These are phyloP conservation scores for Calonectria crousiana DNA, from an alignment of 2,329 filamentous ascomycete species.

Conservation along the genomic window DNA sequence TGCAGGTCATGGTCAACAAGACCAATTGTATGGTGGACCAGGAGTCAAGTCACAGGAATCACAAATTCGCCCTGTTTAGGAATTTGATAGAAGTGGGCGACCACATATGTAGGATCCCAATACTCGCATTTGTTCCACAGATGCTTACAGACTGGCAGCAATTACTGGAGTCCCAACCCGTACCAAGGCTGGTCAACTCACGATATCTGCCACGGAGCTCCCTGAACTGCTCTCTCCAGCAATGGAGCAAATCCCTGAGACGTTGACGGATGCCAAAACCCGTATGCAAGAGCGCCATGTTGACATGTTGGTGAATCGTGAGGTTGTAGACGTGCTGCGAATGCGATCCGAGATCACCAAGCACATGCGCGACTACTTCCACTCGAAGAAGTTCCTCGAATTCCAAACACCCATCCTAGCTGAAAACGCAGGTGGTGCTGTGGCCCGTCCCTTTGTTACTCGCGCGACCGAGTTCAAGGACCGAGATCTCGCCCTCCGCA, in stretches of 20 bases:
- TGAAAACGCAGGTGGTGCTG: slow-evolving; percentile 85
- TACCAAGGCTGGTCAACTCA: slow-evolving; percentile 81
- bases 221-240: slow-evolving; percentile 82
- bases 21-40: slow-evolving; percentile 57
- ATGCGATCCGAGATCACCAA: slow-evolving; percentile 81
- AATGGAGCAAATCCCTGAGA: slow-evolving; percentile 81
- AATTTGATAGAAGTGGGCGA: slow-evolving; percentile 83
- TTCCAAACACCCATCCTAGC: slow-evolving; percentile 92
- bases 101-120: slow-evolving; percentile 76
- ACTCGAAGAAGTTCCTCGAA: slow-evolving; percentile 81
- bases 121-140: slow-evolving; percentile 32
- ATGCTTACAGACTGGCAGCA: slow-evolving; percentile 60
- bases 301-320: slow-evolving; percentile 83
- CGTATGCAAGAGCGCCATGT: slow-evolving; percentile 84
- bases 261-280: slow-evolving; percentile 77
- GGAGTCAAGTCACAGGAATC: slow-evolving; percentile 45
- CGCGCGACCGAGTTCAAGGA: slow-evolving; percentile 80
- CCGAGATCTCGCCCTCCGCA: slow-evolving; percentile 80
- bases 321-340: slow-evolving; percentile 76
- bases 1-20: slow-evolving; percentile 84
- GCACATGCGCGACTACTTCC: slow-evolving; percentile 79
- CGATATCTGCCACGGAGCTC: slow-evolving; percentile 75
- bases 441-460: slow-evolving; percentile 88
- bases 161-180: slow-evolving; percentile 77
- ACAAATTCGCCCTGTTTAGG: slow-evolving; percentile 70